phyloP scores from a whole-genome alignment of 106 monocot genomes.

The Dendrobium huoshanense region DNA sequence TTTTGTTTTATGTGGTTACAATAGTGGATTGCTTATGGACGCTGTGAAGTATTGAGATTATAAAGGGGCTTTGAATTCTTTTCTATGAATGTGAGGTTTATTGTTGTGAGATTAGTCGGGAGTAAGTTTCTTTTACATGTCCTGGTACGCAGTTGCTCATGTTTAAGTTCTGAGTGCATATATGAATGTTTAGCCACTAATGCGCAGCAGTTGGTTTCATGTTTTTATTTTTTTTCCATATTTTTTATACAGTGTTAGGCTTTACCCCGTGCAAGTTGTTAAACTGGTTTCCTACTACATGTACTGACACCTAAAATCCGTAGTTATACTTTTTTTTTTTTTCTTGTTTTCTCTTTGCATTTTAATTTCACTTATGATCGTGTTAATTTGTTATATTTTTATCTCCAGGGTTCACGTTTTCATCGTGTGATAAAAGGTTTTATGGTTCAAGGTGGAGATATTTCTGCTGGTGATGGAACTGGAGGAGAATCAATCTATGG shows the following conservation, averaged over 20 bases:
- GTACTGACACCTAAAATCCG: background rate
- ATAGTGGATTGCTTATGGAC: background rate
- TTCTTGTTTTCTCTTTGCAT: background rate
- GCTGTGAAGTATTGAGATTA: background rate
- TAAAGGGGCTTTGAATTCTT: background rate
- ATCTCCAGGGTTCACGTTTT: conserved; percentile 58
- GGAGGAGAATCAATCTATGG: conserved; percentile 94
- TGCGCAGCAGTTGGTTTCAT: background rate
- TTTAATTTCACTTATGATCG: background rate
- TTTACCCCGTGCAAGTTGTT: too few relatives aligned
- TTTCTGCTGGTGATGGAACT: conserved; percentile 82
- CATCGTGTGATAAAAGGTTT: conserved; percentile 86
- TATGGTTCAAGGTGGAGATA: conserved; percentile 93
- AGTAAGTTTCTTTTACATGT: background rate
- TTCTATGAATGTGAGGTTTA: background rate
- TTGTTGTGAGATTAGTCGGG: background rate
- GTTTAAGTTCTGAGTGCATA: background rate
- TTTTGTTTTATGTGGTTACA: background rate
- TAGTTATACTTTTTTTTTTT: background rate
- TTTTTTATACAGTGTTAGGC: too few relatives aligned
- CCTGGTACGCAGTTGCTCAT: background rate
- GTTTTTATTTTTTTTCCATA: background rate
- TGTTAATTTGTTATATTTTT: background rate
- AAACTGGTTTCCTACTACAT: too few relatives aligned
- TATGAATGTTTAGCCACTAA: background rate